Base-by-base conservation (phyloP, 257 asterid genomes). In the Voacanga thouarsii region DNA sequence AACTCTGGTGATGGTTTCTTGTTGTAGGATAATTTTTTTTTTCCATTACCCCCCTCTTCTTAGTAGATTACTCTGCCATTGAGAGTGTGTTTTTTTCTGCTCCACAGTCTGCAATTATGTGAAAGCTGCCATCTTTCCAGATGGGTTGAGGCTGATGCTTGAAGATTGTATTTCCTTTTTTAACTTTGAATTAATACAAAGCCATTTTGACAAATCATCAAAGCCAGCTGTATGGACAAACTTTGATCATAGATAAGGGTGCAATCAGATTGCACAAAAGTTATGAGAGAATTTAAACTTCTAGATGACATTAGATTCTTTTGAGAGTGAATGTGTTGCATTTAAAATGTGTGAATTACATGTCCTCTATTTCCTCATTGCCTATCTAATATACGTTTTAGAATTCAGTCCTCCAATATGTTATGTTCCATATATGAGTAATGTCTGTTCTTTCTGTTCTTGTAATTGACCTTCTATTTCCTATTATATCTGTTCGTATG, bases 291-390 rank as follows among this genome's bases (percentile, higher is more conserved):
- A 3, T n/a, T 24, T 59, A 41, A 59, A 26, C 37, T 24, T 60
- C 45, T 26, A 18, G 72, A 64, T 59, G 57, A 30, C 53, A 44
- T 19, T 74, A n/a, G 72, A 9, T 71, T 44, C 30, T 78, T 71
- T 50, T 6, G 10, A 11, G 49, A 50, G 24, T 51, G 14, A 49
- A 72, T 41, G 6, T 33, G 26, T 51, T 77, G 5, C 12, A 24
- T 28, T 69, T 77, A 2, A 37, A 24, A 14, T 43, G 45, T 2
- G 4, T 24, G 7, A 37, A n/a, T 74, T 74, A 26, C 30, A 30
- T 39, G 30, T 39, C 69, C 64, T 5, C 12, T 57, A 56, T 74
- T 41, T 8, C 24, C 41, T n/a, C n/a, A 4, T 3, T 18, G n/a
- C 56, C 55, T 19, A 9, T 33, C 23, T 39, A 14, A 74, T 4